A percentile compares a stretch with the other conserved stretches of the same genome.
phyloP scores from a whole-genome alignment of 352 stramenopile species.

The Phytophthora capsici region DNA sequence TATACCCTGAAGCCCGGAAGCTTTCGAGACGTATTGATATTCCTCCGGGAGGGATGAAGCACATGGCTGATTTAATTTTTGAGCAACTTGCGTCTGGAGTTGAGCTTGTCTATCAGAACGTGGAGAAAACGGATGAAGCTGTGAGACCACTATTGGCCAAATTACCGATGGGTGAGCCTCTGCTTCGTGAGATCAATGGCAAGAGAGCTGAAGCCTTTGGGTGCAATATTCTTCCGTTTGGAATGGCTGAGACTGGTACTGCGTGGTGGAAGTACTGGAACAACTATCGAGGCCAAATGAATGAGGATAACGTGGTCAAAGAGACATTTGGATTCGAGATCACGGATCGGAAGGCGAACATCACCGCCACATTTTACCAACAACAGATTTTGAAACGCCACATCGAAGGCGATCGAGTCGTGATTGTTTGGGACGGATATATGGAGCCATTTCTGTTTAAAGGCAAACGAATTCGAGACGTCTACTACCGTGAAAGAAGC shows the following conservation, averaged over 20 bases:
- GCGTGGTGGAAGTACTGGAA: constrained; percentile 41
- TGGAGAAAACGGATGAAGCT: constrained; percentile 34
- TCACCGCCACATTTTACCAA: constrained; percentile 44
- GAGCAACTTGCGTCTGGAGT: constrained; percentile 30
- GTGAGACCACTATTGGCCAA: constrained; percentile 13
- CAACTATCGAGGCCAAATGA: constrained; percentile 19
- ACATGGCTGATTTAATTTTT: constrained; percentile 29
- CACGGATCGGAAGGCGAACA: constrained; percentile 42
- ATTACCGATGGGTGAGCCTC: constrained; percentile 12
- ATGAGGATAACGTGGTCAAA: constrained; percentile 47
- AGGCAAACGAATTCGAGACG: constrained; percentile 38
- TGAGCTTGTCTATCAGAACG: constrained; percentile 32
- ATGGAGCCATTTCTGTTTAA: constrained; percentile 56
- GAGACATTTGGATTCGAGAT: constrained; percentile 64
- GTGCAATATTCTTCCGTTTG: constrained; percentile 40
- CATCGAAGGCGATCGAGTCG: constrained; percentile 50
- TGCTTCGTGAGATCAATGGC: constrained; percentile 23
- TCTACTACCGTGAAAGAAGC: constrained; percentile 52
- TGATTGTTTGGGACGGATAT: constrained; percentile 59
- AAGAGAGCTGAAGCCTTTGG: constrained; percentile 6
- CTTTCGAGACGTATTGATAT: constrained; percentile 28
- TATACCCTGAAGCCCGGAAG: constrained; percentile 12
- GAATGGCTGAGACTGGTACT: constrained; percentile 30
- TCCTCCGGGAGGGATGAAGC: constrained; percentile 1
- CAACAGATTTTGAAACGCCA: constrained; percentile 57